Evolutionary conservation across 179 eudicot species (phyloP).

Genomic region (Silene noctiflora): DNA sequence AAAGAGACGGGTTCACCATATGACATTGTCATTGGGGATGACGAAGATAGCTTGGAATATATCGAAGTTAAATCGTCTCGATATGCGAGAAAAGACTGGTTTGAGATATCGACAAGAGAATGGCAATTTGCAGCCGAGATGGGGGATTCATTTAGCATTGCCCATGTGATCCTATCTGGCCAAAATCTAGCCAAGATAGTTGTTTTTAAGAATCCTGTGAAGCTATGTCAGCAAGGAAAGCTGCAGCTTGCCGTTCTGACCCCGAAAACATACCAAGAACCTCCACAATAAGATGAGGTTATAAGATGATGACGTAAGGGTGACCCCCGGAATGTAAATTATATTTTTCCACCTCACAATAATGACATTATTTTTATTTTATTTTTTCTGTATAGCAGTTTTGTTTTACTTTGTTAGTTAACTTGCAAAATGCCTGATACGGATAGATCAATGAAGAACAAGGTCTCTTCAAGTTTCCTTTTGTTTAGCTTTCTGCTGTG

Average conservation of each 20-base stretch:
- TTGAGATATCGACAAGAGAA: slow-evolving; percentile 63
- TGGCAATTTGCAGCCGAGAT: slow-evolving; percentile 86
- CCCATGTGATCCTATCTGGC: slow-evolving; percentile 52
- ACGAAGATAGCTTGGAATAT: slow-evolving; percentile 47
- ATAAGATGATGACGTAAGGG: neutral
- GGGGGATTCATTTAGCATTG: slow-evolving; percentile 75
- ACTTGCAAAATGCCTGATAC: neutral
- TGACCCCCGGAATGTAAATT: neutral
- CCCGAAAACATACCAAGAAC: slow-evolving; percentile 38
- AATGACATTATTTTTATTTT: too few relatives aligned
- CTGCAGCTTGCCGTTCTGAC: slow-evolving; percentile 56
- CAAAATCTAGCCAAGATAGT: slow-evolving; percentile 45
- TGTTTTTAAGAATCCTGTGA: slow-evolving; percentile 64
- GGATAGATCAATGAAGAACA: neutral
- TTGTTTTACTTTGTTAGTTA: neutral
- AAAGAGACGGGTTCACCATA: slow-evolving; percentile 77
- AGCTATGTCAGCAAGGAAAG: slow-evolving; percentile 57
- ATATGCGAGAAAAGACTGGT: slow-evolving; percentile 69
- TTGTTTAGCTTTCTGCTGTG: neutral
- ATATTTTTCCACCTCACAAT: neutral
- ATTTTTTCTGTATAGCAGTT: neutral
- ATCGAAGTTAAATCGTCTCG: slow-evolving; percentile 89
- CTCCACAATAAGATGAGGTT: neutral
- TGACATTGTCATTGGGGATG: slow-evolving; percentile 56
- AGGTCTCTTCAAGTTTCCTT: neutral